Evolutionary conservation across 2,329 filamentous ascomycete genomes (phyloP), one percentile per base, ranked within the genome.

Genomic region (Epichloe coenophiala): DNA sequence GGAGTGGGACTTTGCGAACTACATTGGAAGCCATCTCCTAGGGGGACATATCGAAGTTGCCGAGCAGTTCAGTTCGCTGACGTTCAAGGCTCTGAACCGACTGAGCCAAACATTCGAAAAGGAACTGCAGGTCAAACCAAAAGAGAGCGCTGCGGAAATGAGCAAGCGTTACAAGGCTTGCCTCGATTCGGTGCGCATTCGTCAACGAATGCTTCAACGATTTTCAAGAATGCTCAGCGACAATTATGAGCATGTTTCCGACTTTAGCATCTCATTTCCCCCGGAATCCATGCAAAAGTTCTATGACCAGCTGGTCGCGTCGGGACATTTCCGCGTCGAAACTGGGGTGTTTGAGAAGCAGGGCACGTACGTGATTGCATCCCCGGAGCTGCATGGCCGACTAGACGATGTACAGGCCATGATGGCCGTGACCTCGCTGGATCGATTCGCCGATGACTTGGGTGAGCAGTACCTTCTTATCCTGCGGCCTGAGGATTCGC

Each of bases 1-100:
- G 61, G 93, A 98, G 68, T 98, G 93, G 93, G 88, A 89, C 51
- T 97, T 97, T 61, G 94, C 87, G 49, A 97, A 97, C 61, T 83
- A 90, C 59, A 88, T 98, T 51, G 93, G 91, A 27, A 81, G 87
- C 46, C 86, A 93, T 63, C 77, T 98, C n/a, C 84, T 94, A 58
- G 86, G 88, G 33, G 94, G 93, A 55, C 89, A 97, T 64, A 86
- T 97, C 40, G 91, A 97, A 69, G 93, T 97, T 41, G 93, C 93
- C 1, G 93, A 97, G 70, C 93, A 98, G 64, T 98, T 98, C 66
- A 94, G 84, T 65, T 88, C 88, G 27, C 75, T 98, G 55, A 97
- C 93, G 1, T 90, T 88, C 61, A 97, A 96, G 68, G 90, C 91
- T 8, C 76, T 97, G 54, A 86, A 86, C 58, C 84, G 93, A 47